These are phyloP conservation scores for Penicillium steckii DNA, from an alignment of 495 filamentous ascomycete species.

Conservation along the genomic window DNA sequence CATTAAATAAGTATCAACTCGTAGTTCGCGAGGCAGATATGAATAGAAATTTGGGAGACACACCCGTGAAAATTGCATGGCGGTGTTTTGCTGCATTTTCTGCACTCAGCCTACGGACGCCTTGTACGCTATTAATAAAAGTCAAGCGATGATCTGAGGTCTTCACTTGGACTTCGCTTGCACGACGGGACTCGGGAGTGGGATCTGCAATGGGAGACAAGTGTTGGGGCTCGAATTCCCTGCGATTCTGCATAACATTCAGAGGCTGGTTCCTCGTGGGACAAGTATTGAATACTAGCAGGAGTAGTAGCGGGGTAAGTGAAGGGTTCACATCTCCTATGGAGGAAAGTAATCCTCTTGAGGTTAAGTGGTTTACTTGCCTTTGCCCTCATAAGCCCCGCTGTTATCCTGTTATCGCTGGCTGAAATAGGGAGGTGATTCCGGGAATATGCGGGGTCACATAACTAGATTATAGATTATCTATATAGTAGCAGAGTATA, in stretches of 20 bases:
- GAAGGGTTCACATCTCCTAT: background rate
- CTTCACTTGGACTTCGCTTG: background rate
- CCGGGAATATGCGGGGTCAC: slow-evolving; percentile 4
- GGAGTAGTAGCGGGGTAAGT: background rate
- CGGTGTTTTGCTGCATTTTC: slow-evolving; percentile 19
- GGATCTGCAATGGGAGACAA: background rate
- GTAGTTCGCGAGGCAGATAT: background rate
- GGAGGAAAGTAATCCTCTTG: background rate
- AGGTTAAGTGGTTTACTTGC: background rate
- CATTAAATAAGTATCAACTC: background rate
- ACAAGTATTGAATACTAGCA: background rate
- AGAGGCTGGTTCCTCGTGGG: background rate
- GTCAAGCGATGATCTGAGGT: slow-evolving; percentile 1
- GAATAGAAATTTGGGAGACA: background rate
- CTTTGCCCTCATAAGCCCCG: background rate
- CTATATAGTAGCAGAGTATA: too few species aligned
- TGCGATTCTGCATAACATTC: background rate
- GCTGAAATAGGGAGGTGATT: slow-evolving; percentile 1
- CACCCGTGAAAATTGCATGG: slow-evolving; percentile 19
- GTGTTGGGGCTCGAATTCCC: background rate
- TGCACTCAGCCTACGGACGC: slow-evolving; percentile 14
- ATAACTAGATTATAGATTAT: background rate
- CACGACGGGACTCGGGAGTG: background rate
- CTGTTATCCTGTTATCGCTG: background rate
- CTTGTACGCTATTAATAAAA: slow-evolving; percentile 36